These are phyloP conservation scores for Scalesia atractyloides DNA, from an alignment of 129 eudicot species.

Conservation along the genomic window DNA sequence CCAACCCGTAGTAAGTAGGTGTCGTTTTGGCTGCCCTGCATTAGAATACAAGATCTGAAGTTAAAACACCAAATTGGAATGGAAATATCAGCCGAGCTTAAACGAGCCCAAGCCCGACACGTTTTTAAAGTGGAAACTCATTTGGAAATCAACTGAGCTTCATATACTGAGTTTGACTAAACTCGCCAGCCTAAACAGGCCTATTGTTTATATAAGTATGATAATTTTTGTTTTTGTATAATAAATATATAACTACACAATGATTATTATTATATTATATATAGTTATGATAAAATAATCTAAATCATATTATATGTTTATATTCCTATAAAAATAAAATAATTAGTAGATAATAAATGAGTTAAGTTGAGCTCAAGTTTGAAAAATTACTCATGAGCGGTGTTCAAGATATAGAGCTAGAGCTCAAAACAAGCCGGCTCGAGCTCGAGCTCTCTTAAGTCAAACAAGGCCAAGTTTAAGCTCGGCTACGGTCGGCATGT, in stretches of 20 bases:
- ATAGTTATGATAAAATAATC: background rate
- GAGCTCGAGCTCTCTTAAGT: too few relatives aligned
- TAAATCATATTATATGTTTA: too few relatives aligned
- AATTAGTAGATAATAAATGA: background rate
- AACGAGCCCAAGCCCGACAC: background rate
- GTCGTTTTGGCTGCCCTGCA: constrained; percentile 98
- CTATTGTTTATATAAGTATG: background rate
- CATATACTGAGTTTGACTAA: background rate
- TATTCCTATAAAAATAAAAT: background rate
- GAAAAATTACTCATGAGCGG: too few relatives aligned
- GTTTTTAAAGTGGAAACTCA: too few relatives aligned
- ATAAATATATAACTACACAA: background rate
- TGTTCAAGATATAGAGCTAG: too few relatives aligned
- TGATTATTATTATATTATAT: background rate
- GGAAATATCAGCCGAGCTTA: background rate
- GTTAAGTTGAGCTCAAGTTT: too few relatives aligned
- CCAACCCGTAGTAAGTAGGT: constrained; percentile 99
- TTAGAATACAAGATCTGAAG: constrained; percentile 15
- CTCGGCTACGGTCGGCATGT: background rate
- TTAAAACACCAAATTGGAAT: background rate
- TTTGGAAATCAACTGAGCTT: too few relatives aligned
- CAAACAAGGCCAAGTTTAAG: too few relatives aligned
- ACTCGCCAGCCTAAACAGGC: background rate
- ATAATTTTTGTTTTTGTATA: background rate
- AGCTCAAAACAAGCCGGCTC: too few relatives aligned